Evolutionary conservation across 2,329 filamentous ascomycete genomes (phyloP).

Genomic region (Aspergillus costaricaensis): DNA sequence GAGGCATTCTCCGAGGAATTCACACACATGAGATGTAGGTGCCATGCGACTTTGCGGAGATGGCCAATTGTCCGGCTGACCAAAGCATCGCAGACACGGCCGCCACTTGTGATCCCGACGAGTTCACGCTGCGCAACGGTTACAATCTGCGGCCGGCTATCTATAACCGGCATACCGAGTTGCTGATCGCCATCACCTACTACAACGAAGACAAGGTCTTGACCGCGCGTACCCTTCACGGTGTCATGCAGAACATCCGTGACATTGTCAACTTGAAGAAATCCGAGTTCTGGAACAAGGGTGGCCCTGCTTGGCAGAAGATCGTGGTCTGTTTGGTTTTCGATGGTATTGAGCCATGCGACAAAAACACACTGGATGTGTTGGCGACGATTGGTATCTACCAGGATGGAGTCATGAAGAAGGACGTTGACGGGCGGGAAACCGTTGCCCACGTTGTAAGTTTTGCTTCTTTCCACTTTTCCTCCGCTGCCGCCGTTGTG

Average conservation of each 20-base stretch:
- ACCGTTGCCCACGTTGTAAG: conserved; percentile 80
- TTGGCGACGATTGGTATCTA: conserved; percentile 93
- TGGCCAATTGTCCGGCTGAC: conserved; percentile 9
- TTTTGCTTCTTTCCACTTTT: not conserved
- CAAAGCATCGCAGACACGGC: conserved; percentile 67
- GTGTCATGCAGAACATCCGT: conserved; percentile 98
- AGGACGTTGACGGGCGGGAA: conserved; percentile 95
- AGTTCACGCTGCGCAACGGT: conserved; percentile 97
- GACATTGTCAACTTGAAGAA: conserved; percentile 99
- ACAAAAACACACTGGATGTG: conserved; percentile 92
- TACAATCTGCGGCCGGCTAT: conserved; percentile 97
- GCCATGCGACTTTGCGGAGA: not conserved
- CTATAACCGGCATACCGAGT: conserved; percentile 97
- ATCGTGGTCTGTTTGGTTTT: conserved; percentile 97
- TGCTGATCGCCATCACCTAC: conserved; percentile 96
- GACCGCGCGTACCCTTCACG: conserved; percentile 86
- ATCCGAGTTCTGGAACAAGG: conserved; percentile 99
- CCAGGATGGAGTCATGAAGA: conserved; percentile 98
- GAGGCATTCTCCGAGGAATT: conserved; percentile 87
- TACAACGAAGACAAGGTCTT: conserved; percentile 99
- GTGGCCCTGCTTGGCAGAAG: conserved; percentile 98
- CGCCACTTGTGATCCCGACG: conserved; percentile 94
- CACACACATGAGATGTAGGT: conserved; percentile 84
- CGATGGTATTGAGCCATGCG: conserved; percentile 95
- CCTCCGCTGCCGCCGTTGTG: not conserved